Evolutionary conservation across 108 stramenopile species (phyloP).

Genomic region (Nitzschia putrida): DNA sequence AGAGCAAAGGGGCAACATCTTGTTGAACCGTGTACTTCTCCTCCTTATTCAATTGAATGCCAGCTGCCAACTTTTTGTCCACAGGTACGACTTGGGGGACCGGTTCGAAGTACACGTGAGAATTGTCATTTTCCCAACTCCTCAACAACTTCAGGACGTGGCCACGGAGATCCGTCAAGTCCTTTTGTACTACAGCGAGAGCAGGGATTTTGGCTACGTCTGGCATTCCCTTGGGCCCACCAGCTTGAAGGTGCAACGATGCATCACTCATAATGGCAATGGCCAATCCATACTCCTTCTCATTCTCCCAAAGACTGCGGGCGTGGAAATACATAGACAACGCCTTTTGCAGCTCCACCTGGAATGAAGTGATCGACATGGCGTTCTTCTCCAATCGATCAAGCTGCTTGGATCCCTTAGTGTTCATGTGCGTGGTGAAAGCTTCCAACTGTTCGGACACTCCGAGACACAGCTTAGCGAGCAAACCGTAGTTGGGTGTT

Average conservation of each 20-base stretch:
- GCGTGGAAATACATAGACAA: conserved; percentile 77
- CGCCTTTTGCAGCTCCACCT: conserved; percentile 68
- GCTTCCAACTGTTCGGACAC: conserved; percentile 69
- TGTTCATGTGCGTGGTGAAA: conserved; percentile 63
- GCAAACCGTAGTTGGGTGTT: conserved; percentile 73
- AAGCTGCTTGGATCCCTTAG: conserved; percentile 66
- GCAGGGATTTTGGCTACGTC: conserved; percentile 63
- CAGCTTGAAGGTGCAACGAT: conserved; percentile 42
- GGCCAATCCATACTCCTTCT: conserved; percentile 73
- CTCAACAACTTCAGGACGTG: conserved; percentile 62
- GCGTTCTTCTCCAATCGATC: conserved; percentile 69
- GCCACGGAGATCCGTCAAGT: conserved; percentile 68
- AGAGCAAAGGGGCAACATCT: conserved; percentile 69
- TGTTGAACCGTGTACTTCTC: conserved; percentile 58
- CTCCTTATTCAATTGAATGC: conserved; percentile 64
- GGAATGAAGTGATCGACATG: conserved; percentile 78
- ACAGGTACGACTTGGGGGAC: conserved; percentile 77
- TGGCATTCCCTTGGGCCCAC: conserved; percentile 58
- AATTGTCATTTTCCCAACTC: conserved; percentile 84
- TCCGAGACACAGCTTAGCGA: conserved; percentile 79
- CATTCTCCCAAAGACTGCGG: conserved; percentile 62
- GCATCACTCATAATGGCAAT: conserved; percentile 84
- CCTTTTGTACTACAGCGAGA: conserved; percentile 55
- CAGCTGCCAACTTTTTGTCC: conserved; percentile 59
- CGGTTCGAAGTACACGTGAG: conserved; percentile 77